Evolutionary conservation across 2,329 filamentous ascomycete genomes (phyloP), one percentile per base, ranked within the genome.

Genomic region (Pezicula radicicola): DNA sequence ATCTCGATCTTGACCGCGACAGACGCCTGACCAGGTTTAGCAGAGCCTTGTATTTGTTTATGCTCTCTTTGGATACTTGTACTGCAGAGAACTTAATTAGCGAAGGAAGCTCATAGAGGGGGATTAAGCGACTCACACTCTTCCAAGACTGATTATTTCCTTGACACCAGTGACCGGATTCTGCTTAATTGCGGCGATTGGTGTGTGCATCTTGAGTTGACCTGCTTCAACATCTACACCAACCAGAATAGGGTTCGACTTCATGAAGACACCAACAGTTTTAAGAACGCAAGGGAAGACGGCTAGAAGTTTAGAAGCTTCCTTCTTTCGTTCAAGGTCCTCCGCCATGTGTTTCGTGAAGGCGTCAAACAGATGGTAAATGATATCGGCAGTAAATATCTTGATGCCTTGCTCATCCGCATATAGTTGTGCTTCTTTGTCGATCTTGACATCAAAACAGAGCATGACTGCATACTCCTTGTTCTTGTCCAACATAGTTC

Each of bases 391-490:
- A 3, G 91, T 96, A 77, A 99, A 99, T 64, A 99, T 89, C 78
- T 96, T 97, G 75, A 99, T 89, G 48, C 91, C 91, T 56, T 96
- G 85, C 52, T 97, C 91, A 16, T 97, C 91, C 10, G 94, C 94
- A 64, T 97, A 96, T 9, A 83, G 80, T 60, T 88, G 85, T 1
- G 94, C 94, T 68, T 99, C 94, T 72, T 96, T 97, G 75, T 99
- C 94, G 15, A 99, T 90, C 77, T 97, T 97, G 74, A 99, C 94
- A 70, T 99, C 95, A 80, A 99, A 99, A 71, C 94, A 97, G 47
- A 99, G 85, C 94, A 99, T 99, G 68, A 97, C 90, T n/a, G 94
- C 94, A 63, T 87, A 95, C 68, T 99, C 92, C 60, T 91, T 91
- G 15, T 87, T 82, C 76, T 97, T 97, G 73, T 99, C 94, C 65